phyloP scores from a whole-genome alignment of 768 basidiomycete genomes.

The Naganishia antarctica region DNA sequence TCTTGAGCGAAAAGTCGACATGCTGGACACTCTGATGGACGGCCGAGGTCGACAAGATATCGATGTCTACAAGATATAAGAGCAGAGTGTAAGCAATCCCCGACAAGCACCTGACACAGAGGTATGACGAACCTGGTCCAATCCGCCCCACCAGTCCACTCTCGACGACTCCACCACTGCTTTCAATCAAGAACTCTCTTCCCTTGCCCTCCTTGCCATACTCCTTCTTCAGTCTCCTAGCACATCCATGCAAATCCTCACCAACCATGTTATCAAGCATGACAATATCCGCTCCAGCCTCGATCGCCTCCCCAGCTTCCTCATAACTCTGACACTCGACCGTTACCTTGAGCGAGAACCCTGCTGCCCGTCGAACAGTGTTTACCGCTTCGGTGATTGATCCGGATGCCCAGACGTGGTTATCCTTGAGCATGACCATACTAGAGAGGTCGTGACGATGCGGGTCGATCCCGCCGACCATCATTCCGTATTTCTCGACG shows the following conservation, averaged over 20 bases:
- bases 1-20: constrained; percentile 94
- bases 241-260: constrained; percentile 62
- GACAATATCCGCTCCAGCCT: constrained; percentile 87
- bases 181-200: constrained; percentile 77
- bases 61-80: constrained; percentile 62
- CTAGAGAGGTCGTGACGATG: constrained; percentile 95
- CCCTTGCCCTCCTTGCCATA: constrained; percentile 65
- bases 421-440: constrained; percentile 99
- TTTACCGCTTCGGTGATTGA: constrained; percentile 84
- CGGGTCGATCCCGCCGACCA: constrained; percentile 91
- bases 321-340: constrained; percentile 84
- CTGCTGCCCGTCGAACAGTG: constrained; percentile 80
- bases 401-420: constrained; percentile 96
- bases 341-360: constrained; percentile 84
- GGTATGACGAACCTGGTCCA: constrained; percentile 64
- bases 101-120: background rate
- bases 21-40: constrained; percentile 72
- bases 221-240: constrained; percentile 66
- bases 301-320: constrained; percentile 95
- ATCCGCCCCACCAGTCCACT: constrained; percentile 72
- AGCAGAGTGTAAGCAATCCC: background rate
- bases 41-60: constrained; percentile 66
- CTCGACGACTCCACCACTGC: constrained; percentile 92
- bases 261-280: constrained; percentile 95
- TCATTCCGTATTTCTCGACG: constrained; percentile 97